Percentiles rank a stretch among this genome's conserved stretches.
These are phyloP conservation scores for Botryosphaeria dothidea DNA, from an alignment of 2,329 filamentous ascomycete genomes.

Conservation along the genomic window DNA sequence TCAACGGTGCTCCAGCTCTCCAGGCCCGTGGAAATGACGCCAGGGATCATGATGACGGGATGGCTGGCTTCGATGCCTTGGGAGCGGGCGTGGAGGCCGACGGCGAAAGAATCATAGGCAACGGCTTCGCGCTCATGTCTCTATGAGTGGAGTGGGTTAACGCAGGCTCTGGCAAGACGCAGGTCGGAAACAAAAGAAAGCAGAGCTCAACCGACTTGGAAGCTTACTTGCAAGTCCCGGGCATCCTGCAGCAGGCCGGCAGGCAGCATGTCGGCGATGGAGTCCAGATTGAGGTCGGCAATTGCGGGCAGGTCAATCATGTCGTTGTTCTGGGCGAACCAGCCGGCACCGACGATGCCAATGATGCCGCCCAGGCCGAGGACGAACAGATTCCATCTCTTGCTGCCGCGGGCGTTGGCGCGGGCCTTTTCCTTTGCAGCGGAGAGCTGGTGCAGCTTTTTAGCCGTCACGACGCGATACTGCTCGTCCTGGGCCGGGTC, in stretches of 20 bases:
- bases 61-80: constrained; percentile 82
- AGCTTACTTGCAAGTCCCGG: constrained; percentile 74
- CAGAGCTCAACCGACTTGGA: constrained; percentile 16
- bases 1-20: constrained; percentile 92
- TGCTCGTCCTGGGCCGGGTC: constrained; percentile 47
- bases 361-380: constrained; percentile 89
- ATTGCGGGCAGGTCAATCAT: constrained; percentile 80
- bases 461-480: constrained; percentile 53
- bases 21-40: constrained; percentile 94
- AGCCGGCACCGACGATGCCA: constrained; percentile 82
- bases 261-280: constrained; percentile 82
- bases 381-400: constrained; percentile 76
- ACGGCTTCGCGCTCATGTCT: constrained; percentile 85
- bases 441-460: constrained; percentile 48
- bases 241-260: constrained; percentile 84
- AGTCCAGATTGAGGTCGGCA: constrained; percentile 75
- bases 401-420: constrained; percentile 41
- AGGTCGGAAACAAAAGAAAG: neutral
- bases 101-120: constrained; percentile 90
- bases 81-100: constrained; percentile 77
- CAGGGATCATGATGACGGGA: constrained; percentile 94
- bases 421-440: constrained; percentile 23
- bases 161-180: neutral
- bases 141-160: constrained; percentile 43
- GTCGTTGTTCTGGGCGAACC: constrained; percentile 87